Percentiles rank a stretch among this genome's conserved stretches.
These are phyloP conservation scores for Phytophthora pini DNA, from an alignment of 352 stramenopile genomes.

Conservation along the genomic window DNA sequence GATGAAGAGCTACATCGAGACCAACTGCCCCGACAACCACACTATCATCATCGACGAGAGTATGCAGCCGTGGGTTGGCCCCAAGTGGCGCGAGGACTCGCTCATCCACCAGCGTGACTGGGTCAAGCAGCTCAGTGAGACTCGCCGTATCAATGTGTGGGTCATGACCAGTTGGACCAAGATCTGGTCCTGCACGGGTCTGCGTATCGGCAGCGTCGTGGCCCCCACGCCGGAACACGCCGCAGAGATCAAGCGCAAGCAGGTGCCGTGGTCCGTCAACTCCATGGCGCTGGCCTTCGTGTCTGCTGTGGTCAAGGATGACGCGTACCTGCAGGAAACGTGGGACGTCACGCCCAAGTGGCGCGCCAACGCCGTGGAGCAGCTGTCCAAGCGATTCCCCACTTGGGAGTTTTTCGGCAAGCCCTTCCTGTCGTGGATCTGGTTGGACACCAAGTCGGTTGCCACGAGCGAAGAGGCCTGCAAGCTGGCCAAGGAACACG, in stretches of 20 bases:
- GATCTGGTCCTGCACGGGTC: conserved; percentile 92
- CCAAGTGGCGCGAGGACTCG: conserved; percentile 84
- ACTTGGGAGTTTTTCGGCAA: conserved; percentile 75
- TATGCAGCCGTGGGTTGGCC: conserved; percentile 92
- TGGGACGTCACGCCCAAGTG: conserved; percentile 87
- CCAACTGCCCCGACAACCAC: conserved; percentile 81
- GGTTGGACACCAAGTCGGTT: conserved; percentile 85
- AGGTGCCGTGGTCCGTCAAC: conserved; percentile 93
- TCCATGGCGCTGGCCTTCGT: conserved; percentile 90
- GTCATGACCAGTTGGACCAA: conserved; percentile 94
- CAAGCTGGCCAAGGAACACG: conserved; percentile 78
- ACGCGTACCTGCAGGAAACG: conserved; percentile 80
- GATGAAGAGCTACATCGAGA: conserved; percentile 91
- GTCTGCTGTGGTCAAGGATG: conserved; percentile 82
- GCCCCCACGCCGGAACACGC: conserved; percentile 80
- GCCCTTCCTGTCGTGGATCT: conserved; percentile 88
- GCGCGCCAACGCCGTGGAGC: conserved; percentile 64
- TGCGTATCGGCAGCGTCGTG: conserved; percentile 89
- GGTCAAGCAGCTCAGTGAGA: conserved; percentile 74
- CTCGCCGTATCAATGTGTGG: conserved; percentile 88
- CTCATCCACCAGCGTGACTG: conserved; percentile 90
- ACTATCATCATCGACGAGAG: conserved; percentile 93
- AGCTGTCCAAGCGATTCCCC: conserved; percentile 68
- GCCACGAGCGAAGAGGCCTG: conserved; percentile 64
- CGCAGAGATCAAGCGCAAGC: conserved; percentile 89